Evolutionary conservation across 1,139 yeast genomes (phyloP).

Genomic region (Hemisphaericaspora xylofermentans): DNA sequence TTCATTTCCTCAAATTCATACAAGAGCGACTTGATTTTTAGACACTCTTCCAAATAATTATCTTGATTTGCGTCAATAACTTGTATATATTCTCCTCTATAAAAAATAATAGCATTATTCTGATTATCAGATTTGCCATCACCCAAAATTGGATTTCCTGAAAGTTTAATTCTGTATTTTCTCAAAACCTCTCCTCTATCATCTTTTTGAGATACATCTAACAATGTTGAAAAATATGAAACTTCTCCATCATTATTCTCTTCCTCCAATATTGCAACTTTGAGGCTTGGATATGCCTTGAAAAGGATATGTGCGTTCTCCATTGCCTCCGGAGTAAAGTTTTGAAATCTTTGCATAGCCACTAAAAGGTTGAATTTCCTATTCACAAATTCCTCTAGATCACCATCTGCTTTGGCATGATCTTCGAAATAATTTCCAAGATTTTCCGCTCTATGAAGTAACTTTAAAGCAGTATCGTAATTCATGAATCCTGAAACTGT

Average conservation of each 20-base stretch:
- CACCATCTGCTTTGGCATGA: slow-evolving; percentile 99
- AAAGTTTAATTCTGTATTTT: slow-evolving; percentile 95
- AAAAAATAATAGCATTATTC: slow-evolving; percentile 93
- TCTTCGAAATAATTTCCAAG: slow-evolving; percentile 98
- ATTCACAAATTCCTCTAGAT: slow-evolving; percentile 94
- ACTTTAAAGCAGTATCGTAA: slow-evolving; percentile 95
- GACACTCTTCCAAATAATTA: slow-evolving; percentile 96
- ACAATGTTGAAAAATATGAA: slow-evolving; percentile 91
- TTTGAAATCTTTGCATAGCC: slow-evolving; percentile 97
- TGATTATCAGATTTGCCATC: slow-evolving; percentile 99
- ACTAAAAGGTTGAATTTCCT: slow-evolving; percentile 96
- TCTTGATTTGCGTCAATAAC: slow-evolving; percentile 98
- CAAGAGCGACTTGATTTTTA: slow-evolving; percentile 93
- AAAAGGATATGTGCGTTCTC: slow-evolving; percentile 97
- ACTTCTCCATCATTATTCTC: slow-evolving; percentile 97
- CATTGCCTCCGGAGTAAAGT: slow-evolving; percentile 94
- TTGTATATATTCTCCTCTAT: slow-evolving; percentile 98
- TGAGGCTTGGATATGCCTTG: slow-evolving; percentile 98
- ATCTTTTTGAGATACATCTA: slow-evolving; percentile 98
- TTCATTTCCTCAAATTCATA: slow-evolving; percentile 98
- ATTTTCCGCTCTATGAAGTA: slow-evolving; percentile 96
- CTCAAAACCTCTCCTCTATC: slow-evolving; percentile 96
- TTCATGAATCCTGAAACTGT: slow-evolving; percentile 99
- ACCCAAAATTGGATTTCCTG: slow-evolving; percentile 98
- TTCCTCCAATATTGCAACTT: slow-evolving; percentile 97